phyloP scores from a whole-genome alignment of 176 grass and related monocot genomes.

The Bolboschoenus planiculmis region DNA sequence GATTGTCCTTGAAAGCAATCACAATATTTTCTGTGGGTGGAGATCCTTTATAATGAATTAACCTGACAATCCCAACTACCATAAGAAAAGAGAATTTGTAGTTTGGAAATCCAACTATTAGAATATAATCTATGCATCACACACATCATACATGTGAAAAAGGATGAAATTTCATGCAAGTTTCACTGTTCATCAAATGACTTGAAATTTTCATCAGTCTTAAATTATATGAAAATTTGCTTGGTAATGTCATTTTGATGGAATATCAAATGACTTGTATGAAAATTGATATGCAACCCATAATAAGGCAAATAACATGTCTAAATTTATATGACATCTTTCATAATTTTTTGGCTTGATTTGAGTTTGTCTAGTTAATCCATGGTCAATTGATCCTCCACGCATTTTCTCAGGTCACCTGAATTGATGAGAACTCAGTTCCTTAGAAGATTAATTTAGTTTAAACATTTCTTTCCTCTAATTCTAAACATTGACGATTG shows the following conservation, averaged over 20 bases:
- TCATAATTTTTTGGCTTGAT: background rate
- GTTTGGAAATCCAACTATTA: background rate
- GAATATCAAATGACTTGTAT: background rate
- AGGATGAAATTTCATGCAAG: background rate
- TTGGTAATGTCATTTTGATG: background rate
- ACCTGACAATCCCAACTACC: background rate
- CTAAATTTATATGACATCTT: background rate
- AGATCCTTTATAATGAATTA: background rate
- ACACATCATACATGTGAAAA: background rate
- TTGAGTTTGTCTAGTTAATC: background rate
- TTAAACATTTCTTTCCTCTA: background rate
- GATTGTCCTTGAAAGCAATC: background rate
- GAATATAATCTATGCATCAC: background rate
- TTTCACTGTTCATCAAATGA: background rate
- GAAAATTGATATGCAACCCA: background rate
- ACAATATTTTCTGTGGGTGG: background rate
- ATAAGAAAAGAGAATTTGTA: background rate
- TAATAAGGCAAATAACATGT: background rate
- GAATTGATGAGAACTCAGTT: background rate
- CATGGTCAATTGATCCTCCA: background rate
- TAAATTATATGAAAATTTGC: too few species aligned
- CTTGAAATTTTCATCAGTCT: background rate
- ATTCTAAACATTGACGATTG: too few species aligned
- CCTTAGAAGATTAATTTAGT: background rate
- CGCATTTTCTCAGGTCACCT: background rate